Evolutionary conservation across 2,329 filamentous ascomycete genomes (phyloP).

Genomic region (Paecilomyces variotii): DNA sequence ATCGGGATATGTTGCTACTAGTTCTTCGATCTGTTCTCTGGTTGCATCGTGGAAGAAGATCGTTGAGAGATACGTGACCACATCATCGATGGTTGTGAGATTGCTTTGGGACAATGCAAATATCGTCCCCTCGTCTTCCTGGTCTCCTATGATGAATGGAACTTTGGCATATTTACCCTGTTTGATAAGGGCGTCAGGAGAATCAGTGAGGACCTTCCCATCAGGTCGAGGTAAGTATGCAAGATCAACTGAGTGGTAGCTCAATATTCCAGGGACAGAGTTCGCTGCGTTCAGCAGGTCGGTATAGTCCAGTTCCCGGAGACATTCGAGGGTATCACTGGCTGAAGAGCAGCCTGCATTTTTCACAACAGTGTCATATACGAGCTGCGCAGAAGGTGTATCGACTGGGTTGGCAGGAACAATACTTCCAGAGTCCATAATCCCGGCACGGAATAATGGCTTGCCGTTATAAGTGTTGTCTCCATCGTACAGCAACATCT

Average conservation of each 20-base stretch:
- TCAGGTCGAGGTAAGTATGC: slow-evolving; percentile 48
- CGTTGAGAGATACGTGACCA: slow-evolving; percentile 54
- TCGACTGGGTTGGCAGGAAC: slow-evolving; percentile 43
- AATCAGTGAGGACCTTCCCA: slow-evolving; percentile 40
- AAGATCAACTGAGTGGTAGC: slow-evolving; percentile 60
- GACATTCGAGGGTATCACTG: slow-evolving; percentile 39
- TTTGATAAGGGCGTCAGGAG: slow-evolving; percentile 51
- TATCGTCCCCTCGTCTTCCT: slow-evolving; percentile 73
- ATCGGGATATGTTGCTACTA: slow-evolving; percentile 58
- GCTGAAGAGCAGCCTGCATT: slow-evolving; percentile 38
- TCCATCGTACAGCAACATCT: slow-evolving; percentile 67
- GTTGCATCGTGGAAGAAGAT: slow-evolving; percentile 55
- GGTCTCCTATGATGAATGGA: slow-evolving; percentile 61
- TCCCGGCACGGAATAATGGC: slow-evolving; percentile 64
- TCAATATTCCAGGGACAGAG: slow-evolving; percentile 60
- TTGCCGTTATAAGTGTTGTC: slow-evolving; percentile 67
- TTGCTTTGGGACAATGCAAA: slow-evolving; percentile 64
- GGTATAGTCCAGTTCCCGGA: slow-evolving; percentile 39
- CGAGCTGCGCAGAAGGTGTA: slow-evolving; percentile 54
- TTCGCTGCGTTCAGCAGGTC: slow-evolving; percentile 56
- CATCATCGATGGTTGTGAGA: slow-evolving; percentile 51
- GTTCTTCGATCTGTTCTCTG: slow-evolving; percentile 41
- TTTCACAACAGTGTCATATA: slow-evolving; percentile 42
- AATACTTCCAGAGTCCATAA: slow-evolving; percentile 61
- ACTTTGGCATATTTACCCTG: slow-evolving; percentile 51